These are phyloP conservation scores for Apiotrichum domesticum DNA, from an alignment of 1,284 basidiomycete species.

Conservation along the genomic window DNA sequence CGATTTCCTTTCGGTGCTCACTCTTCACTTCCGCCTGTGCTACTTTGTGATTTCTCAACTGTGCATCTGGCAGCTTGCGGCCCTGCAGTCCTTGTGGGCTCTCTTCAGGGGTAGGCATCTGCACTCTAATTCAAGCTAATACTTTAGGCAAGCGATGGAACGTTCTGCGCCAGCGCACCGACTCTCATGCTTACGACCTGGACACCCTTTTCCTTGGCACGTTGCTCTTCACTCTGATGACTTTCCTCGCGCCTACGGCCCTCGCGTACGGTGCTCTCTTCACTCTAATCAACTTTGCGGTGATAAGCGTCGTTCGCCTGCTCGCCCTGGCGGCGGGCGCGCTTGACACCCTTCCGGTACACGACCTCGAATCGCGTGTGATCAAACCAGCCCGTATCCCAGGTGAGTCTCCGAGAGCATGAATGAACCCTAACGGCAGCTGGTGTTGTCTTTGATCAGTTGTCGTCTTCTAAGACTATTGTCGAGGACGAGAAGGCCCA, in stretches of 20 bases:
- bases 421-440: not conserved
- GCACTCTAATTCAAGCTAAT: not conserved
- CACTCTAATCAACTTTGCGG: slow-evolving; percentile 46
- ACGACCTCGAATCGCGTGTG: not conserved
- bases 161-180: slow-evolving; percentile 66
- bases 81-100: slow-evolving; percentile 72
- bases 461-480: not conserved
- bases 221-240: slow-evolving; percentile 83
- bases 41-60: slow-evolving; percentile 62
- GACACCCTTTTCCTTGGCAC: slow-evolving; percentile 93
- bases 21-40: slow-evolving; percentile 67
- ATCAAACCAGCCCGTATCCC: not conserved
- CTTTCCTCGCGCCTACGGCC: slow-evolving; percentile 87
- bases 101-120: slow-evolving; percentile 76
- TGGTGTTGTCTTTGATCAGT: not conserved
- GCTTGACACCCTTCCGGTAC: slow-evolving; percentile 5
- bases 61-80: slow-evolving; percentile 60
- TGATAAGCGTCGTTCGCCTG: not conserved
- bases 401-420: not conserved
- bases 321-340: not conserved
- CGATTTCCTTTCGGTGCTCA: slow-evolving; percentile 48
- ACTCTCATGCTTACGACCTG: slow-evolving; percentile 83
- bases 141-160: slow-evolving; percentile 75
- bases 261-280: slow-evolving; percentile 79
- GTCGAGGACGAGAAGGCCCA: not conserved